Conservation (phyloP, 495 filamentous ascomycete species). For the Wilcoxina mikolae region DNA sequence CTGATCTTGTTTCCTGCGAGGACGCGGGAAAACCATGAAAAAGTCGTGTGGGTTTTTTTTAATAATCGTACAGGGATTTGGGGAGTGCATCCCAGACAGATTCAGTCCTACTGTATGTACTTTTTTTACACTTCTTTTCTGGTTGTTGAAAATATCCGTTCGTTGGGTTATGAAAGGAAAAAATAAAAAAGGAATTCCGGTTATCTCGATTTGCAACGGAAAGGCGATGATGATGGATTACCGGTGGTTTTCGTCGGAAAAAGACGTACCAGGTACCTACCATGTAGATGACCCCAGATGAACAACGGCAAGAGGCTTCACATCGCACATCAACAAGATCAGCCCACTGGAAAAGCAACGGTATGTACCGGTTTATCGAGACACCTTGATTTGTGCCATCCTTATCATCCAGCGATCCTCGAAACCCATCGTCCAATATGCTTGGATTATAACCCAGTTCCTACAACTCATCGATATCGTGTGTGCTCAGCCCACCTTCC, state of each 20-base stretch:
- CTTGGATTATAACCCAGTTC: background rate
- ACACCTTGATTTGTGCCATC: too few species aligned
- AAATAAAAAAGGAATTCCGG: too few species aligned
- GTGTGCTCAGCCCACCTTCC: constrained; percentile 11
- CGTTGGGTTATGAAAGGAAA: too few species aligned
- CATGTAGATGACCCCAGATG: background rate
- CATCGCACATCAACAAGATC: background rate
- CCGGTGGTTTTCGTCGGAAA: background rate
- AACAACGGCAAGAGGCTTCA: background rate
- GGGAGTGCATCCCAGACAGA: too few species aligned
- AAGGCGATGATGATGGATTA: too few species aligned
- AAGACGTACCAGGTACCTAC: background rate
- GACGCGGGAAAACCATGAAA: constrained; percentile 25
- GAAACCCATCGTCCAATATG: background rate
- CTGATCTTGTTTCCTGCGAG: constrained; percentile 33
- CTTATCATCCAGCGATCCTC: too few species aligned
- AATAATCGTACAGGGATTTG: too few species aligned
- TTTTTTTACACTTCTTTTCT: too few species aligned
- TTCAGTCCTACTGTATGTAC: too few species aligned
- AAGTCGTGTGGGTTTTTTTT: too few species aligned
- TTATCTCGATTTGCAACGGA: background rate
- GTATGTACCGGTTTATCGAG: too few species aligned
- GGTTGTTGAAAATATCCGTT: too few species aligned
- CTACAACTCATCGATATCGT: constrained; percentile 18
- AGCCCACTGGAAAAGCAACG: background rate